A percentile compares a stretch with the other conserved stretches of the same genome.
These are phyloP conservation scores for Calcarisporium arbuscula DNA, from an alignment of 2,329 filamentous ascomycete species.

Conservation along the genomic window DNA sequence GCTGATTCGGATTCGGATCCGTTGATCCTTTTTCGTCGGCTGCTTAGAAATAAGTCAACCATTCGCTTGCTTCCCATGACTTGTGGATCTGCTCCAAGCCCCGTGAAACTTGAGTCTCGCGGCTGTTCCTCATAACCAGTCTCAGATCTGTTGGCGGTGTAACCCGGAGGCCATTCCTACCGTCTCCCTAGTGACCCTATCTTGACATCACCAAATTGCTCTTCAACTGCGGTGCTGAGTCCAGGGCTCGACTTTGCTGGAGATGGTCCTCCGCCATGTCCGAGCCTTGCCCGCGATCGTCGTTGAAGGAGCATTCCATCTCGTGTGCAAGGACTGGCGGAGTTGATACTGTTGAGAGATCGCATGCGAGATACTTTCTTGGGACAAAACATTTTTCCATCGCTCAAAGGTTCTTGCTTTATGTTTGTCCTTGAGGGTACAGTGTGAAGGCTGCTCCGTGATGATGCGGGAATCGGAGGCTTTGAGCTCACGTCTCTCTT, in stretches of 20 bases:
- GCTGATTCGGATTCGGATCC: conserved; percentile 21
- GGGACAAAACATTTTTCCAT: background rate
- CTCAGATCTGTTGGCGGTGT: background rate
- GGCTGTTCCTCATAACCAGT: background rate
- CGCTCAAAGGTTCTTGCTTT: background rate
- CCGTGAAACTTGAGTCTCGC: background rate
- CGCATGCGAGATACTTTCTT: conserved; percentile 14
- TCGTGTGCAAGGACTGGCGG: conserved; percentile 7
- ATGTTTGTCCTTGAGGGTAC: conserved; percentile 19
- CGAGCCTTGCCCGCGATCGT: conserved; percentile 13
- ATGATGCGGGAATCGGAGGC: conserved; percentile 6
- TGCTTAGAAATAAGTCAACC: conserved; percentile 49
- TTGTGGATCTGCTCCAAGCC: conserved; percentile 19
- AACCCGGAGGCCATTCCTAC: background rate
- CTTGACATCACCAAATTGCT: conserved; percentile 13
- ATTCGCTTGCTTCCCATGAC: conserved; percentile 41
- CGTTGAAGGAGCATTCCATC: conserved; percentile 16
- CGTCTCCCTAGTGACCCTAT: conserved; percentile 13
- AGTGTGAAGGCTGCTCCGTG: conserved; percentile 14
- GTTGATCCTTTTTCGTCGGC: conserved; percentile 35
- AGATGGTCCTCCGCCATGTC: conserved; percentile 13
- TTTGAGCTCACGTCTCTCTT: background rate
- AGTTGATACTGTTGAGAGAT: conserved; percentile 18
- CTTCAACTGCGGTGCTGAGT: conserved; percentile 13
- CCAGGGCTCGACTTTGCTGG: conserved; percentile 24